phyloP scores from a whole-genome alignment of 2,329 filamentous ascomycete species.

The Trichoderma cornu-damae region DNA sequence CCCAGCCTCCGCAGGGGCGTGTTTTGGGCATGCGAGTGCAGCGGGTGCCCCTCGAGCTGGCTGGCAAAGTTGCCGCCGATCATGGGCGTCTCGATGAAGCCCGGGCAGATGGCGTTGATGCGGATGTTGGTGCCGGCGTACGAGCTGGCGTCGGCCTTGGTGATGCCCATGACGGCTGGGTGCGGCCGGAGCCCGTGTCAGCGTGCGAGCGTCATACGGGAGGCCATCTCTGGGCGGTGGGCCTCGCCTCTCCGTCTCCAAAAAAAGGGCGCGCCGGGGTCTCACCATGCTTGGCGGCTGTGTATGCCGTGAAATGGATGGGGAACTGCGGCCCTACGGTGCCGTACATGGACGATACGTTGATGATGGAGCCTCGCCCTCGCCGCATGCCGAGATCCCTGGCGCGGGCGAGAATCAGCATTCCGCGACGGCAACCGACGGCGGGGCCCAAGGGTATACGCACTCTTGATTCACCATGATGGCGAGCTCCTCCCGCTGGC shows the following conservation, averaged over 20 bases:
- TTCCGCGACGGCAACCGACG: not conserved
- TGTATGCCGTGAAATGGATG: constrained; percentile 43
- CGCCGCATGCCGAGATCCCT: constrained; percentile 35
- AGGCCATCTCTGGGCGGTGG: not conserved
- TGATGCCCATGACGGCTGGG: constrained; percentile 45
- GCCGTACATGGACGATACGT: constrained; percentile 49
- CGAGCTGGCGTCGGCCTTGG: constrained; percentile 47
- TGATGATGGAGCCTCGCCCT: constrained; percentile 50
- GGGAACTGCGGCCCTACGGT: constrained; percentile 36
- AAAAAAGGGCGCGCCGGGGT: too few species aligned
- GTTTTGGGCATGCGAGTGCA: constrained; percentile 38
- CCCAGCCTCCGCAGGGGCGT: constrained; percentile 46
- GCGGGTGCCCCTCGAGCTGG: constrained; percentile 22
- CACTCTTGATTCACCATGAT: constrained; percentile 49
- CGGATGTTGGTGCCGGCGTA: constrained; percentile 50
- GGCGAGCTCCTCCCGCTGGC: constrained; percentile 48
- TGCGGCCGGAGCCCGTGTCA: not conserved
- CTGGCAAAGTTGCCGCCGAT: constrained; percentile 24
- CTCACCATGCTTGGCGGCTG: constrained; percentile 47
- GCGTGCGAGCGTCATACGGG: not conserved
- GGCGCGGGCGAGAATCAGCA: not conserved
- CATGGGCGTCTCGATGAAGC: constrained; percentile 42
- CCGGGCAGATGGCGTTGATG: constrained; percentile 58
- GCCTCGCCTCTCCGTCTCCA: too few species aligned
- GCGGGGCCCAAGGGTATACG: not conserved